These are phyloP conservation scores for Colletotrichum sp. DNA, from an alignment of 2,329 filamentous ascomycete genomes.

Conservation along the genomic window DNA sequence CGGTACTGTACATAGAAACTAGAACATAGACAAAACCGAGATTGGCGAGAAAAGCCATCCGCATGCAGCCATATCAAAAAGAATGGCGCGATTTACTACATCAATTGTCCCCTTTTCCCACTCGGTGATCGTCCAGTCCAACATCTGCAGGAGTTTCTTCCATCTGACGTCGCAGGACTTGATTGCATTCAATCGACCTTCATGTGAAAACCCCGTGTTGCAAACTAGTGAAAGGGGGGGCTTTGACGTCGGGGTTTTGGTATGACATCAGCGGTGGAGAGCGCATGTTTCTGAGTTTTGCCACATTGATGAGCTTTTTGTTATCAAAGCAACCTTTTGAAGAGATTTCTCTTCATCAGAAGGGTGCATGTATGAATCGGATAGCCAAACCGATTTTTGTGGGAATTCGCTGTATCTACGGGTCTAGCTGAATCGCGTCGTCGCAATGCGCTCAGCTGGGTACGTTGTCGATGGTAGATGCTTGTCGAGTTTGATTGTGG, in stretches of 20 bases:
- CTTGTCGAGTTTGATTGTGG: not conserved
- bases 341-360: not conserved
- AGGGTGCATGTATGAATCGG: not conserved
- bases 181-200: not conserved
- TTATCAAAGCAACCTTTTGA: not conserved
- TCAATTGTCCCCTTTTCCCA: not conserved
- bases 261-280: not conserved
- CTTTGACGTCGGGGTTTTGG: not conserved
- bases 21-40: slow-evolving; percentile 1
- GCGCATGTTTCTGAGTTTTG: not conserved
- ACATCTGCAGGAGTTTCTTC: not conserved
- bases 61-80: not conserved
- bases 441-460: not conserved
- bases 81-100: not conserved
- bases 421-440: not conserved
- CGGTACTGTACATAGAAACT: not conserved
- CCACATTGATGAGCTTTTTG: not conserved
- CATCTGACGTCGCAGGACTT: not conserved
- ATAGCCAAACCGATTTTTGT: not conserved
- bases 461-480: not conserved
- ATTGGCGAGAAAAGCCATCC: not conserved
- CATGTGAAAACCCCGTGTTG: not conserved
- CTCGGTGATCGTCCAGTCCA: not conserved
- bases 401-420: not conserved
- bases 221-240: not conserved